Evolutionary conservation across 1,284 basidiomycete species (phyloP).

Genomic region (Pholiota adiposa): DNA sequence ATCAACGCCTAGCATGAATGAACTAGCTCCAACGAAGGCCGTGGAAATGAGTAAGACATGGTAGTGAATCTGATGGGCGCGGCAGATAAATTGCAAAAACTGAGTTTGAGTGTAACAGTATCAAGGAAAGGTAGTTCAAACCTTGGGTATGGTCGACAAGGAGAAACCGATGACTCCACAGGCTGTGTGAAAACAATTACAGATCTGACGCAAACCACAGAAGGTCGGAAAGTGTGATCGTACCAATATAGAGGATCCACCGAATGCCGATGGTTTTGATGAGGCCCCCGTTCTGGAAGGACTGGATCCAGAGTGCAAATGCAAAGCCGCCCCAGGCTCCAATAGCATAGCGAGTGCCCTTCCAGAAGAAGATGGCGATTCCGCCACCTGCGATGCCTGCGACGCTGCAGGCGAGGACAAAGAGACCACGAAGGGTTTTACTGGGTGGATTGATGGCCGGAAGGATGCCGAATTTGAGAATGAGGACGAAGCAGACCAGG

Average conservation of each 20-base stretch:
- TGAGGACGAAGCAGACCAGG: conserved; percentile 85
- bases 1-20: conserved; percentile 91
- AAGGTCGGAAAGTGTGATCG: conserved; percentile 25
- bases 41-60: conserved; percentile 83
- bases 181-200: conserved; percentile 37
- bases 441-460: conserved; percentile 82
- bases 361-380: conserved; percentile 89
- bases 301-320: conserved; percentile 87
- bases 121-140: conserved; percentile 23
- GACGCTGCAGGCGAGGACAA: conserved; percentile 82
- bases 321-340: conserved; percentile 91
- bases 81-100: conserved; percentile 25
- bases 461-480: conserved; percentile 87
- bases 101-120: conserved; percentile 12
- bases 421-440: conserved; percentile 83
- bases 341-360: conserved; percentile 83
- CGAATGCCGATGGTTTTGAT: conserved; percentile 77
- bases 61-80: conserved; percentile 63
- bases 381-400: conserved; percentile 85
- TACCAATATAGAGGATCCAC: conserved; percentile 89
- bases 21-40: conserved; percentile 89
- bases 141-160: conserved; percentile 67
- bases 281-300: conserved; percentile 81
- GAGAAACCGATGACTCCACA: conserved; percentile 63
- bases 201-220: conserved; percentile 20